These are phyloP conservation scores for Diaporthe vaccinii DNA, from an alignment of 2,329 filamentous ascomycete species.

Conservation along the genomic window DNA sequence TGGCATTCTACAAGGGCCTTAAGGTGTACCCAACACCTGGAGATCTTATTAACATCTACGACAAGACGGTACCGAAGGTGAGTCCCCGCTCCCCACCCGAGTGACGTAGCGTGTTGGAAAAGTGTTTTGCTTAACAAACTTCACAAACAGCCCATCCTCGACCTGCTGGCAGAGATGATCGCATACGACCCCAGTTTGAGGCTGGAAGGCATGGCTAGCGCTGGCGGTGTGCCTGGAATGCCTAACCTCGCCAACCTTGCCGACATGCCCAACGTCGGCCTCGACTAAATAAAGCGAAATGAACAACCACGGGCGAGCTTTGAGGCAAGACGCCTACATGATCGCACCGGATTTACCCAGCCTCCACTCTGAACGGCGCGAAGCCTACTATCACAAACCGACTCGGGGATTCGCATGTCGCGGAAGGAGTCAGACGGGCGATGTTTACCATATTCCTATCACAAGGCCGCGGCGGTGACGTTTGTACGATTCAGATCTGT, in stretches of 20 bases:
- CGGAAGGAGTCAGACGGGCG: conserved; percentile 16
- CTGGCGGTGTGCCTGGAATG: conserved; percentile 49
- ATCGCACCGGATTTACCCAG: conserved; percentile 6
- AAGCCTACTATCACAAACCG: conserved; percentile 22
- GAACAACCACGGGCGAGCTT: neutral
- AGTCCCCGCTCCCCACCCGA: neutral
- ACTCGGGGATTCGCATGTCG: neutral
- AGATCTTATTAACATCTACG: conserved; percentile 96
- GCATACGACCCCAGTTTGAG: conserved; percentile 85
- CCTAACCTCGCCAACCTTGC: conserved; percentile 53
- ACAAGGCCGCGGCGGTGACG: conserved; percentile 24
- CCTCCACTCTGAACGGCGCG: conserved; percentile 30
- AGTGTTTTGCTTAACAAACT: conserved; percentile 41
- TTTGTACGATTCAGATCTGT: conserved; percentile 30
- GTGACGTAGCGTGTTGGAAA: conserved; percentile 28
- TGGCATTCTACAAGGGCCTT: conserved; percentile 97
- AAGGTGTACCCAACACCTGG: conserved; percentile 97
- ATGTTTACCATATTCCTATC: conserved; percentile 33
- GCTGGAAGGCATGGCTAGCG: conserved; percentile 59
- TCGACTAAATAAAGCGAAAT: conserved; percentile 60
- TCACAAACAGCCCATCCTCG: conserved; percentile 80
- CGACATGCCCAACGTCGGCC: conserved; percentile 65
- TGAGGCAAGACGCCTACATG: conserved; percentile 11
- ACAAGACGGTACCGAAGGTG: conserved; percentile 98
- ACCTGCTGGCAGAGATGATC: conserved; percentile 98